Base-by-base conservation (phyloP, 1,284 basidiomycete genomes). In the Rhodotorula sp. region DNA sequence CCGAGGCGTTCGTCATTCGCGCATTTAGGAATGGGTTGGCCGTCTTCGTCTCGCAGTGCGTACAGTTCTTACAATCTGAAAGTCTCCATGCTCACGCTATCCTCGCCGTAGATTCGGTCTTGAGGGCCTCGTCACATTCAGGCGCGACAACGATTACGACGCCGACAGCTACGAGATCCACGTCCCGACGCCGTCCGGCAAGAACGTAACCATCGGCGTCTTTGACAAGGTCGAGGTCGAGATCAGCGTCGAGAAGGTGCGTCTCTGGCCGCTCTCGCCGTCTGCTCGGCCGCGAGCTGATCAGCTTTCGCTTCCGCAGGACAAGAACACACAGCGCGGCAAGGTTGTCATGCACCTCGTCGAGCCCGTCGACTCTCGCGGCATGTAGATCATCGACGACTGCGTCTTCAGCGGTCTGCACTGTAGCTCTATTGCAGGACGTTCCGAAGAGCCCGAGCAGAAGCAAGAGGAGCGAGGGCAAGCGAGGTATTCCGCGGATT, bases 1-100 rank as follows among this genome's bases (percentile, higher is more conserved):
- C 95, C 77, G 92, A 96, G 48, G 95, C 95, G 1, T 99, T 94
- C 79, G 92, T 99, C 30, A 96, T 99, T 73, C 84, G 94, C 64
- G 89, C 90, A 2, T 99, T 99, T 82, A 85, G 91, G 71, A 99
- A 99, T 80, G 96, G 96, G 0, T 80, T 99, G 15, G 91, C 92
- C 15, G 95, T 99, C 22, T 99, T 96, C 78, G 94, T 99, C 49
- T 91, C 89, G 61, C 88, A 90, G 93, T 97, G 77, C 79, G 90
- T 60, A 32, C 17, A 7, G 27, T 22, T n/a, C 17, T 2, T 6
- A 10, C 13, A 20, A 7, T 9, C 34, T 36, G 30, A 19, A 9
- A 24, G 22, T 85, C 13, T 29, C 15, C 19, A 27, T 7, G 30
- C 54, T 66, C 29, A 34, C 62, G 69, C n/a, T 24, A 27, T 47